These are phyloP conservation scores for Pythium volutum DNA, from an alignment of 352 stramenopile genomes.

Conservation along the genomic window DNA sequence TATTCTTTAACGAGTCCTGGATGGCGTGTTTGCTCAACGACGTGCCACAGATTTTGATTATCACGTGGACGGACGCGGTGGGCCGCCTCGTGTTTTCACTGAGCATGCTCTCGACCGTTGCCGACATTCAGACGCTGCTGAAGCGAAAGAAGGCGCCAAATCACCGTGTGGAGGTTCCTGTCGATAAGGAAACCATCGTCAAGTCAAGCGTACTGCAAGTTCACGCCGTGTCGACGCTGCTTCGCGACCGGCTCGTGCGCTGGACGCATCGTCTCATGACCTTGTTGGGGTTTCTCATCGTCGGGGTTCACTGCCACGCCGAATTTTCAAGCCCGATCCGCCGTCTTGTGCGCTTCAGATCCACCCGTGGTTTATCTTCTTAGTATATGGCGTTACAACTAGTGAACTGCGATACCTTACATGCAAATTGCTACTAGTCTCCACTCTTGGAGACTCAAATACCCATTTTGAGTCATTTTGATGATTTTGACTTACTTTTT, in stretches of 20 bases:
- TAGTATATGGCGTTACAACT: no score
- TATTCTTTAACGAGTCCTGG: constrained; percentile 21
- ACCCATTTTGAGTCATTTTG: no score
- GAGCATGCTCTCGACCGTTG: constrained; percentile 10
- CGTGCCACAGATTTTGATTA: constrained; percentile 6
- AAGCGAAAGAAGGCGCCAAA: background rate
- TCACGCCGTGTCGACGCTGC: background rate
- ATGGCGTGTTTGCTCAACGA: constrained; percentile 11
- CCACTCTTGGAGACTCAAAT: no score
- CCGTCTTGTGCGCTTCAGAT: constrained; percentile 1
- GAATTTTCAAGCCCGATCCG: background rate
- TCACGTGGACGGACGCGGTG: constrained; percentile 5
- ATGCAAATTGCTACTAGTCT: no score
- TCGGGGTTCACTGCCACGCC: constrained; percentile 10
- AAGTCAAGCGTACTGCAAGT: background rate
- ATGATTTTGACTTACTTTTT: no score
- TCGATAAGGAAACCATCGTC: background rate
- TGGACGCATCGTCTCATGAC: constrained; percentile 7
- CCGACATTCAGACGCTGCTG: constrained; percentile 11
- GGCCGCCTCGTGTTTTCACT: constrained; percentile 21
- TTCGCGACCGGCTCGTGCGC: background rate
- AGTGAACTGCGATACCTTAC: no score
- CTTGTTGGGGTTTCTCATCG: constrained; percentile 5
- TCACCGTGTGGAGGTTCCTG: background rate
- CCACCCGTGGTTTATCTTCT: no score